Conservation (phyloP, 2,329 filamentous ascomycete species). For the Diaporthe helianthi region DNA sequence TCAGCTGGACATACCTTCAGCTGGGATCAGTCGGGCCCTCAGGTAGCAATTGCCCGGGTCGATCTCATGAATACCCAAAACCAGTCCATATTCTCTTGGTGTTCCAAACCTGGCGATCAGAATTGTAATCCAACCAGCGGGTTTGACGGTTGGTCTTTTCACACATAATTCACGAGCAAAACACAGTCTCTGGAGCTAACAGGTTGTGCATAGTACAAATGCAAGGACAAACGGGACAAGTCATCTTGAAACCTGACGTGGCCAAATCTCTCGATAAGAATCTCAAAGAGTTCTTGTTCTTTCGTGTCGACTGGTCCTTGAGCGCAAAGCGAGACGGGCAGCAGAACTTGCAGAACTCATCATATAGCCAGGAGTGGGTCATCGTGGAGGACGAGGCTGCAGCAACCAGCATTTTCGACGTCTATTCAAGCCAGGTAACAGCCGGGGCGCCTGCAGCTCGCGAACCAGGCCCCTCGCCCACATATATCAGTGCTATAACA, state of each 20-base stretch:
- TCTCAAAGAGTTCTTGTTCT: not conserved
- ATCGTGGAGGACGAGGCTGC: not conserved
- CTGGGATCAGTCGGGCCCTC: not conserved
- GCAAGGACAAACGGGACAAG: no score
- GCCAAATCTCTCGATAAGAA: no score
- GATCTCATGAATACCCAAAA: not conserved
- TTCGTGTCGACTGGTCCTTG: not conserved
- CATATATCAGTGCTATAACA: not conserved
- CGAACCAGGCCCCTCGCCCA: no score
- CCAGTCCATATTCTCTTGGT: not conserved
- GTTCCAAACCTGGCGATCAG: fast-evolving
- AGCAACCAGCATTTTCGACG: no score
- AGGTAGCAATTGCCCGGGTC: not conserved
- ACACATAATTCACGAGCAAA: not conserved
- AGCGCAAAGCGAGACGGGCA: not conserved
- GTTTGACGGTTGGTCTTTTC: not conserved
- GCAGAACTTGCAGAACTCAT: not conserved
- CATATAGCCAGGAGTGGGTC: not conserved
- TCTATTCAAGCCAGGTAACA: not conserved
- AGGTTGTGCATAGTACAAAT: no score
- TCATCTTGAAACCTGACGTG: no score
- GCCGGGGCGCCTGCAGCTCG: not conserved
- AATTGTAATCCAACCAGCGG: not conserved
- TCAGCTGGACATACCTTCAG: not conserved
- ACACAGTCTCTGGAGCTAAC: not conserved